phyloP scores from a whole-genome alignment of 768 basidiomycete genomes.

The Gymnopilus junonius region DNA sequence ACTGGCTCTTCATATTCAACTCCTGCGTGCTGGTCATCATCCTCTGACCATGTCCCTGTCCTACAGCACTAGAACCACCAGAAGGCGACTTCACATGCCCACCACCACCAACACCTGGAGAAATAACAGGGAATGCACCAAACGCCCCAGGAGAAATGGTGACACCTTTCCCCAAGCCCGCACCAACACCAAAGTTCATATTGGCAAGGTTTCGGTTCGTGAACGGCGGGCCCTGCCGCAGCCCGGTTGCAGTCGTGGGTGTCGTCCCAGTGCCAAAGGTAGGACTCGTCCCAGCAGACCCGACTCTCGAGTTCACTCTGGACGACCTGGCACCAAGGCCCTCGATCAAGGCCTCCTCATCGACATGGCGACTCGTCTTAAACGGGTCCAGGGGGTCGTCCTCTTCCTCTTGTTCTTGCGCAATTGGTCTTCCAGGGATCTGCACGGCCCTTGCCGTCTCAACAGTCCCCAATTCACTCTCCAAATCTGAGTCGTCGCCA shows the following conservation, averaged over 20 bases:
- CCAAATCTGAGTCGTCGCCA: not conserved
- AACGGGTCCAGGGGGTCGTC: conserved; percentile 49
- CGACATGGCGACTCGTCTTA: conserved; percentile 37
- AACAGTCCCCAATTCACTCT: not conserved
- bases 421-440: not conserved
- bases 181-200: not conserved
- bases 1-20: conserved; percentile 46
- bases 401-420: conserved; percentile 20
- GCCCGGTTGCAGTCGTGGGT: not conserved
- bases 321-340: conserved; percentile 3
- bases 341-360: conserved; percentile 23
- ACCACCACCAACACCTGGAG: not conserved
- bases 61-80: not conserved
- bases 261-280: not conserved
- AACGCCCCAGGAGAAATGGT: not conserved
- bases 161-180: not conserved
- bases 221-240: not conserved
- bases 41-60: conserved; percentile 15
- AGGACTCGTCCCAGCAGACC: not conserved
- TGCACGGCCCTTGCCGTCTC: not conserved
- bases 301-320: not conserved
- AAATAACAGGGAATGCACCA: not conserved
- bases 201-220: not conserved
- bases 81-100: conserved; percentile 8
- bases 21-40: conserved; percentile 43